Evolutionary conservation across 305 asterid species (phyloP).

Genomic region (Fraxinus baroniana): DNA sequence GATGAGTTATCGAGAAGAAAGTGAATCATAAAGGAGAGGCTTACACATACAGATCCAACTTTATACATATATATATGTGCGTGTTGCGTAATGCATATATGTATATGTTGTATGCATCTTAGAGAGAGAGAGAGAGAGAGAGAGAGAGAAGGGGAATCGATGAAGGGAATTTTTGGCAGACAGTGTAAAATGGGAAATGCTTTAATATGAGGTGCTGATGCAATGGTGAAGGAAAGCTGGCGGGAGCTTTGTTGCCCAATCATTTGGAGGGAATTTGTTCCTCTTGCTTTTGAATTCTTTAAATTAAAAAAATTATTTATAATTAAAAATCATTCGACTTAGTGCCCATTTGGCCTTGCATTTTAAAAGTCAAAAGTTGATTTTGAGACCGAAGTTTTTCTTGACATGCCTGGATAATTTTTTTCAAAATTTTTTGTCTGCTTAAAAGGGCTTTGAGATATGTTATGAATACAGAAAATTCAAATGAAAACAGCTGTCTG

Average conservation of each 20-base stretch:
- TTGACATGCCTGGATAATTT: neutral
- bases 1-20: slow-evolving; percentile 31
- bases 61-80: neutral
- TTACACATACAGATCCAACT: neutral
- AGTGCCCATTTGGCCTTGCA: neutral
- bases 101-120: neutral
- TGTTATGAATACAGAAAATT: too few species aligned
- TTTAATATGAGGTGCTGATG: slow-evolving; percentile 12
- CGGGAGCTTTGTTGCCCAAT: slow-evolving; percentile 31
- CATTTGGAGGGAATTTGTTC: slow-evolving; percentile 51
- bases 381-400: neutral
- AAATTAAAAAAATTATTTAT: neutral
- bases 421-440: neutral
- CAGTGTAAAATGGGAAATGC: slow-evolving; percentile 2
- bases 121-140: neutral
- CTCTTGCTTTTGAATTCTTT: slow-evolving; percentile 28
- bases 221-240: neutral
- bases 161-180: slow-evolving; percentile 25
- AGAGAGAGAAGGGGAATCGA: slow-evolving; percentile 1
- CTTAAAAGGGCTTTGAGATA: neutral
- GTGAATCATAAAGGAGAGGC: slow-evolving; percentile 15
- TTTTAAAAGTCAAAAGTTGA: neutral
- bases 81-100: neutral
- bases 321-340: neutral
- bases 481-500: too few species aligned